These are phyloP conservation scores for Aureobasidium vineae DNA, from an alignment of 2,329 filamentous ascomycete genomes.

Conservation along the genomic window DNA sequence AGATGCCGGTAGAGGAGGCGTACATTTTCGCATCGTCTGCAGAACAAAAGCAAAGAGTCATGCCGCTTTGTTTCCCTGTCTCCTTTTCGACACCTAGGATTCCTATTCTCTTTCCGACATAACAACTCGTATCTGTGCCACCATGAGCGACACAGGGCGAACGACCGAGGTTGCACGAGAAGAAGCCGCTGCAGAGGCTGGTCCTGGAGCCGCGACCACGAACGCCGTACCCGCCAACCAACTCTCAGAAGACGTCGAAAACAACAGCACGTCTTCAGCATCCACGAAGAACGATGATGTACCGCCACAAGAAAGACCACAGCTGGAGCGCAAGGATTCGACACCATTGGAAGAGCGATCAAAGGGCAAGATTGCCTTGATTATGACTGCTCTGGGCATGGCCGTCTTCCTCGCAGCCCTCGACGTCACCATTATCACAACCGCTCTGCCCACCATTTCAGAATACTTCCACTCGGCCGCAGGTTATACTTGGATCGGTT, in stretches of 20 bases:
- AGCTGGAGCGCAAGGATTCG: slow-evolving; percentile 29
- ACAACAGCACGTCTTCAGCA: slow-evolving; percentile 26
- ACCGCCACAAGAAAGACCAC: slow-evolving; percentile 29
- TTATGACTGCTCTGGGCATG: slow-evolving; percentile 53
- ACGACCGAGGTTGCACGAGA: slow-evolving; percentile 21
- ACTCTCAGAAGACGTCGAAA: slow-evolving; percentile 29
- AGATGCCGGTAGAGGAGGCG: slow-evolving; percentile 10
- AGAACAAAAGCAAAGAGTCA: slow-evolving; percentile 19
- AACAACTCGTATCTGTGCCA: not conserved
- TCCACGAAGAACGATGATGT: slow-evolving; percentile 10
- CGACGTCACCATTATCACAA: slow-evolving; percentile 63
- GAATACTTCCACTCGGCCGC: slow-evolving; percentile 52
- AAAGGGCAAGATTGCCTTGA: slow-evolving; percentile 46
- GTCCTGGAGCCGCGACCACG: slow-evolving; percentile 30
- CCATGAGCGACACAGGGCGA: slow-evolving; percentile 7
- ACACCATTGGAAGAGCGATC: slow-evolving; percentile 33
- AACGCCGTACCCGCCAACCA: slow-evolving; percentile 29
- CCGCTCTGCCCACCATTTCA: slow-evolving; percentile 60
- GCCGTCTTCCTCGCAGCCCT: slow-evolving; percentile 60
- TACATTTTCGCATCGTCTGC: not conserved
- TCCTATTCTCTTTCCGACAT: not conserved
- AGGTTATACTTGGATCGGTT: slow-evolving; percentile 56
- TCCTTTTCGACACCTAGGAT: not conserved
- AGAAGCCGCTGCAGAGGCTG: slow-evolving; percentile 30
- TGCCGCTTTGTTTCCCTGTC: not conserved